A percentile compares a stretch with the other conserved stretches of the same genome.
phyloP scores from a whole-genome alignment of 2,329 filamentous ascomycete species.

The Microascus cirrosus region DNA sequence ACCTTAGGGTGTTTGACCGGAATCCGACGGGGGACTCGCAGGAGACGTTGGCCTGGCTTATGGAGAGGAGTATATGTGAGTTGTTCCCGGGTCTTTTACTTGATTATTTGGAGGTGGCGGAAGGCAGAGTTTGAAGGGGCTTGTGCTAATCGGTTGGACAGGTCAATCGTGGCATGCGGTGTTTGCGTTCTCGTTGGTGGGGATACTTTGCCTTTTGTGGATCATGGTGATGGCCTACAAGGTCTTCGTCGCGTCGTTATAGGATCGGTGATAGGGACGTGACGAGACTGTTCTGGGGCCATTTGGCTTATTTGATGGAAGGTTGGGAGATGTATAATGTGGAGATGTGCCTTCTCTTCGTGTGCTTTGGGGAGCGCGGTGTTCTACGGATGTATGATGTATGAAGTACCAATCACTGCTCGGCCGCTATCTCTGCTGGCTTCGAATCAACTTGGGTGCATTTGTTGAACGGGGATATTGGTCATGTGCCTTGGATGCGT shows the following conservation, averaged over 20 bases:
- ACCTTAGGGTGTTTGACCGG: constrained; percentile 42
- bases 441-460: background rate
- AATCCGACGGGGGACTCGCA: constrained; percentile 37
- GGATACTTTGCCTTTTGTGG: constrained; percentile 51
- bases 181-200: constrained; percentile 51
- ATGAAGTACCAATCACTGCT: background rate
- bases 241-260: constrained; percentile 34
- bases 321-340: too few species aligned
- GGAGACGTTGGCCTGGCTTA: constrained; percentile 50
- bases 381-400: background rate
- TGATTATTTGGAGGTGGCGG: background rate
- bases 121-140: background rate
- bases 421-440: too few species aligned
- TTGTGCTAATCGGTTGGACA: constrained; percentile 13
- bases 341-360: background rate
- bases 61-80: constrained; percentile 54
- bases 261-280: background rate
- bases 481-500: background rate
- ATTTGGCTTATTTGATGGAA: background rate
- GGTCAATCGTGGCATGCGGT: constrained; percentile 54
- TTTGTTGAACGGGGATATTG: too few species aligned
- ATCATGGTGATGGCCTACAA: constrained; percentile 58
- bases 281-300: too few species aligned
- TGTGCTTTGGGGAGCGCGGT: background rate
- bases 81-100: constrained; percentile 9